Base-by-base conservation (phyloP, 2,329 filamentous ascomycete species). In the Fusarium annulatum region DNA sequence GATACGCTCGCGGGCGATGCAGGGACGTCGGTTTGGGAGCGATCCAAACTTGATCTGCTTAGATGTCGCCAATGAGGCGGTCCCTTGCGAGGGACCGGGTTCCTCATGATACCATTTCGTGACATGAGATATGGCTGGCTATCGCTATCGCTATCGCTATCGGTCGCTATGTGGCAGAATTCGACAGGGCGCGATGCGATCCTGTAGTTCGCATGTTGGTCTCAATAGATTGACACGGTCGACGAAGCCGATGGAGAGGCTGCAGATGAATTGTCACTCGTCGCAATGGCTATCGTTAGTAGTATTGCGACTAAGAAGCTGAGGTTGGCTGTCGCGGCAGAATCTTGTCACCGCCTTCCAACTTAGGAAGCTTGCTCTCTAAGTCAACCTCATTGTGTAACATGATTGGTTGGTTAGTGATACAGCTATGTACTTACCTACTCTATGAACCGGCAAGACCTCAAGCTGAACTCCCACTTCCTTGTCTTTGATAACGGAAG, bases 31-130 rank as follows among this genome's bases (percentile, higher is more conserved):
- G 80, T 67, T 48, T 79, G 79, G 63, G 81, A 76, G 71, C 83
- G 82, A 67, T 89, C 87, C 73, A 84, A 77, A 78, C 84, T 86
- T 36, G 83, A 81, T 56, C 80, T 84, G 80, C 86, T 88, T 77
- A 86, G 81, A 56, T 89, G 82, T 75, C 88, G 88, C 86, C 86
- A 88, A 71, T 85, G 86, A 64, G 84, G 81, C 60, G 84, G 81
- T 45, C 82, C 81, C 79, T 82, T 87, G 72, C 86, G 86, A 68
- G 85, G 80, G 74, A 71, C 73, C 76, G 56, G 61, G 61, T 78
- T 74, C 69, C 59, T 78, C 65, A 68, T 67, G 69, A 62, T 67
- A 62, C 74, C 77, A 78, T 78, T 77, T 75, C 77, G 76, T 59
- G 77, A 78, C 77, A 78, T 78, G 74, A 68, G 67, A 64, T 76